A percentile compares a stretch with the other conserved stretches of the same genome.
Evolutionary conservation across 2,329 filamentous ascomycete genomes (phyloP).

Genomic region (Teratosphaeria gauchensis): DNA sequence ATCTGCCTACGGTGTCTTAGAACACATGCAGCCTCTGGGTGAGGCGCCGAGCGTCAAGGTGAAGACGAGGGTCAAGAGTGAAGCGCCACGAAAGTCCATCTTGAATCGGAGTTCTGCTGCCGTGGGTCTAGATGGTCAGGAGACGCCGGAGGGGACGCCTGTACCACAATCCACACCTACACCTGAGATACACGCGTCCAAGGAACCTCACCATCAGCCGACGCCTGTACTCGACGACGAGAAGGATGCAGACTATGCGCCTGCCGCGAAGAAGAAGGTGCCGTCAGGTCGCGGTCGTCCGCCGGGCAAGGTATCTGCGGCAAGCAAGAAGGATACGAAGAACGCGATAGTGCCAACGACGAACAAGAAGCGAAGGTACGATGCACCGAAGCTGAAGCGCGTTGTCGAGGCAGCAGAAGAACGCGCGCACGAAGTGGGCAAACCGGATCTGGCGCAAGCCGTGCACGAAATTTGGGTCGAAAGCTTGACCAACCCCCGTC

Average conservation of each 20-base stretch:
- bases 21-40: conserved; percentile 76
- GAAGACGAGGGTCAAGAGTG: conserved; percentile 44
- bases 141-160: conserved; percentile 38
- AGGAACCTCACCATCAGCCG: conserved; percentile 13
- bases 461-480: conserved; percentile 35
- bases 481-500: conserved; percentile 26
- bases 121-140: conserved; percentile 30
- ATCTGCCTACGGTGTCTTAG: conserved; percentile 59
- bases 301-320: conserved; percentile 13
- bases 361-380: conserved; percentile 5
- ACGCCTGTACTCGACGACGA: conserved; percentile 32
- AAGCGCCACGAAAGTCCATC: conserved; percentile 31
- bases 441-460: conserved; percentile 29
- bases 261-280: conserved; percentile 24
- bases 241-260: conserved; percentile 38
- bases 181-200: conserved; percentile 26
- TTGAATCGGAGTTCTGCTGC: conserved; percentile 33
- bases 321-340: not conserved
- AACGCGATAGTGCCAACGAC: not conserved
- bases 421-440: conserved; percentile 29
- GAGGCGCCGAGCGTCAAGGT: conserved; percentile 55
- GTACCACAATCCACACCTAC: conserved; percentile 24
- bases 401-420: conserved; percentile 35
- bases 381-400: conserved; percentile 13
- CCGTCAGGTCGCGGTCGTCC: conserved; percentile 10